Conservation (phyloP, 345 rosid genomes). For the Gynandropsis gynandra region DNA sequence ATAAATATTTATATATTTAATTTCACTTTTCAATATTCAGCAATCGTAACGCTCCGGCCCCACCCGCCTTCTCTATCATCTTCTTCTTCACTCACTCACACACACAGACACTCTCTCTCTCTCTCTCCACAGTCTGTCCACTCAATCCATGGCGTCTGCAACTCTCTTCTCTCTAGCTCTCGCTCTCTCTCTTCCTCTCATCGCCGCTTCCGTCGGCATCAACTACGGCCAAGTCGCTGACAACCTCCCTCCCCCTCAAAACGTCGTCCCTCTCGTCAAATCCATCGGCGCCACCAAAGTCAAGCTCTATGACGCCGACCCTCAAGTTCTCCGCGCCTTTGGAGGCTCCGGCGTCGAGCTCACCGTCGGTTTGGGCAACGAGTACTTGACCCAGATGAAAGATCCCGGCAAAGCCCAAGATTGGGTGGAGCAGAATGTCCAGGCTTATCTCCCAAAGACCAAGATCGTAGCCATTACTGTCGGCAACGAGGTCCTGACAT, state of each 20-base stretch:
- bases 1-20: constrained; percentile 19
- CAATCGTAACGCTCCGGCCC: constrained; percentile 32
- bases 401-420: constrained; percentile 51
- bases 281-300: constrained; percentile 81
- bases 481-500: constrained; percentile 83
- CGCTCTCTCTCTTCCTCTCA: constrained; percentile 22
- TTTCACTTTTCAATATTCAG: constrained; percentile 21
- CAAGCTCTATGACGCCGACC: constrained; percentile 91
- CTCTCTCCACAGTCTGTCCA: constrained; percentile 9
- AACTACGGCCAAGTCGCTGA: constrained; percentile 91
- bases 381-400: constrained; percentile 46
- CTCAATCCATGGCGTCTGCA: constrained; percentile 22
- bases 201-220: constrained; percentile 60
- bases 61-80: constrained; percentile 28
- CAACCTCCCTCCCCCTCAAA: constrained; percentile 76
- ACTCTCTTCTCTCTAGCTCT: constrained; percentile 14
- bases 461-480: constrained; percentile 75
- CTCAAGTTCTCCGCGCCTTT: constrained; percentile 70
- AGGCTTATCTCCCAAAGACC: constrained; percentile 66
- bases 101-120: constrained; percentile 15
- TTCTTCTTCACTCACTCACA: not conserved
- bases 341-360: constrained; percentile 74
- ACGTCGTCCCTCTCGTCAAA: constrained; percentile 74
- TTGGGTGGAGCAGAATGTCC: constrained; percentile 78
- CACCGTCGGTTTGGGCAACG: constrained; percentile 70